phyloP scores from a whole-genome alignment of 164 flowering plant species.

The Kalanchoe fedtschenkoi region DNA sequence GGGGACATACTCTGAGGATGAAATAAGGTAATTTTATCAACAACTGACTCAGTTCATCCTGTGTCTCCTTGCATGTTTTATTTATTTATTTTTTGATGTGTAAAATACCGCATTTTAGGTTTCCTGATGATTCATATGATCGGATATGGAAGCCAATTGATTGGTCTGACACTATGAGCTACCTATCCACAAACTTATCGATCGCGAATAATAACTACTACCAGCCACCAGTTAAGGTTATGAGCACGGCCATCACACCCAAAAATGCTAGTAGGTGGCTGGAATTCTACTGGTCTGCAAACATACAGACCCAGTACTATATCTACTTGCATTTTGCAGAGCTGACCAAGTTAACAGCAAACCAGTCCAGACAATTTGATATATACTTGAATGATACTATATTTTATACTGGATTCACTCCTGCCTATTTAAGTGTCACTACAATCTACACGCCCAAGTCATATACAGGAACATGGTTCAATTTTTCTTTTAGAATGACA shows the following conservation, averaged over 20 bases:
- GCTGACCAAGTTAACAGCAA: slow-evolving; percentile 6
- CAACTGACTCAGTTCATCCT: not conserved
- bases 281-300: slow-evolving; percentile 5
- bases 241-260: slow-evolving; percentile 21
- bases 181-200: not conserved
- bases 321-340: slow-evolving; percentile 35
- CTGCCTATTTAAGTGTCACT: not conserved
- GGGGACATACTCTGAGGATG: not conserved
- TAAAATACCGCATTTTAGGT: slow-evolving; percentile 11
- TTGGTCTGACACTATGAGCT: not conserved
- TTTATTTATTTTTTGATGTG: too few relatives aligned
- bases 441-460: slow-evolving; percentile 8
- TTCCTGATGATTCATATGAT: slow-evolving; percentile 20
- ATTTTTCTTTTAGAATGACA: slow-evolving; percentile 11
- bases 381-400: slow-evolving; percentile 16
- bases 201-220: not conserved
- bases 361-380: slow-evolving; percentile 21
- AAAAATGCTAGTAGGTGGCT: slow-evolving; percentile 8
- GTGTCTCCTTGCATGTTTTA: not conserved
- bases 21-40: slow-evolving; percentile 3
- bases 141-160: slow-evolving; percentile 17
- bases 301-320: slow-evolving; percentile 6
- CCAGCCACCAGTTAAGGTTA: slow-evolving; percentile 14
- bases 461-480: not conserved
- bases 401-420: not conserved